Percentiles rank a stretch among this genome's conserved stretches.
phyloP scores from a whole-genome alignment of 352 stramenopile species.

The Globisporangium perplexum region DNA sequence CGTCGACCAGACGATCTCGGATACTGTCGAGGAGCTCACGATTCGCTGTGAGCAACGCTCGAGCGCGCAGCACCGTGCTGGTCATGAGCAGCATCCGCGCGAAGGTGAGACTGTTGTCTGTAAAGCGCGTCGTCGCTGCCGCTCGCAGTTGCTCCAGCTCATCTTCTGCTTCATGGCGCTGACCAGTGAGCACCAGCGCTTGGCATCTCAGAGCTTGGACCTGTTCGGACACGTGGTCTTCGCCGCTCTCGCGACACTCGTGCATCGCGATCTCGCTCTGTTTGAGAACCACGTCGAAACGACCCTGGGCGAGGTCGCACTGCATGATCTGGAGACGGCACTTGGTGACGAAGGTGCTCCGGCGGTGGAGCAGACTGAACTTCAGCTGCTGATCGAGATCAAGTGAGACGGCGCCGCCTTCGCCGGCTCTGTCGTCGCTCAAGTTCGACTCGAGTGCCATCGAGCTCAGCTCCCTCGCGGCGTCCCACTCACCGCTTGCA shows the following conservation, averaged over 20 bases:
- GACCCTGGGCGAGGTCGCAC: slow-evolving; percentile 29
- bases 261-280: slow-evolving; percentile 24
- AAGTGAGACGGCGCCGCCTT: background rate
- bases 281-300: slow-evolving; percentile 24
- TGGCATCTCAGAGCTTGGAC: slow-evolving; percentile 36
- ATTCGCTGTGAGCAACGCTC: slow-evolving; percentile 17
- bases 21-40: slow-evolving; percentile 11
- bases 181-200: slow-evolving; percentile 32
- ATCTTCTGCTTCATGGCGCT: slow-evolving; percentile 17
- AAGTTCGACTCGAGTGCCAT: slow-evolving; percentile 14
- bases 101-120: slow-evolving; percentile 25
- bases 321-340: slow-evolving; percentile 31
- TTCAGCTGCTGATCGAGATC: slow-evolving; percentile 36
- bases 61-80: slow-evolving; percentile 29
- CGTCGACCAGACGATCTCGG: slow-evolving; percentile 24
- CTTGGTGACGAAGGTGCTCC: slow-evolving; percentile 30
- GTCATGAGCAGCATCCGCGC: slow-evolving; percentile 31
- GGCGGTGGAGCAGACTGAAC: slow-evolving; percentile 23
- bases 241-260: slow-evolving; percentile 27
- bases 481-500: slow-evolving; percentile 27
- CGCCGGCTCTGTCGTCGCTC: slow-evolving; percentile 7
- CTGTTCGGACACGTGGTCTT: slow-evolving; percentile 35
- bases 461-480: slow-evolving; percentile 16
- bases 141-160: slow-evolving; percentile 23
- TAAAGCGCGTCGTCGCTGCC: slow-evolving; percentile 14